Percentiles rank a stretch among this genome's conserved stretches.
phyloP scores from a whole-genome alignment of 192 early-diverging fungal species.

The Podila clonocystis region DNA sequence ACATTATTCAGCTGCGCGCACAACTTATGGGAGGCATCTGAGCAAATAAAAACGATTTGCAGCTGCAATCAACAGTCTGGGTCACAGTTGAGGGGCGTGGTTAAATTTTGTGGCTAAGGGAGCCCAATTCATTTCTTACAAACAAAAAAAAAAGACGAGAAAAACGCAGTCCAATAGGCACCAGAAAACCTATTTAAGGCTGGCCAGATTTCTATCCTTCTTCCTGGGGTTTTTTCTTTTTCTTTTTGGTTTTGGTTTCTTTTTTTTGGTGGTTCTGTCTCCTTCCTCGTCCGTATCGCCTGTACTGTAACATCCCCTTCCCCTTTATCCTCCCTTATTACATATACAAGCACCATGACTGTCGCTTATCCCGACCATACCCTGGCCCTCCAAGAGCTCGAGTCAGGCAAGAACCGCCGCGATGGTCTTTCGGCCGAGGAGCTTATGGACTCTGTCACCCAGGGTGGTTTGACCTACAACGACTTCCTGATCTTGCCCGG shows the following conservation, averaged over 20 bases:
- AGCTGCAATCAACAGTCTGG: no score
- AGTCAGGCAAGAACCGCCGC: slow-evolving; percentile 44
- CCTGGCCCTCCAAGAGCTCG: slow-evolving; percentile 44
- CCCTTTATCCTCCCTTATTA: background rate
- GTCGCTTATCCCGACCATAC: slow-evolving; percentile 32
- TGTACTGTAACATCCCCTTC: background rate
- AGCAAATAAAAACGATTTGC: background rate
- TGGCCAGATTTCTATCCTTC: slow-evolving; percentile 1
- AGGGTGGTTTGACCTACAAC: slow-evolving; percentile 97
- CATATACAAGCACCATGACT: slow-evolving; percentile 24
- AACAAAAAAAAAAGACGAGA: background rate
- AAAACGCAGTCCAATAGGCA: background rate
- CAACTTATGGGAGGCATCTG: slow-evolving; percentile 30
- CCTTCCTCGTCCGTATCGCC: slow-evolving; percentile 8
- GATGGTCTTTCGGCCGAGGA: slow-evolving; percentile 90
- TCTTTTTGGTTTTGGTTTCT: slow-evolving; percentile 42
- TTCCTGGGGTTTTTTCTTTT: slow-evolving; percentile 52
- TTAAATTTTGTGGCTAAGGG: background rate
- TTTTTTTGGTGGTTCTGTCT: slow-evolving; percentile 38
- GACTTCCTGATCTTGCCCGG: slow-evolving; percentile 98
- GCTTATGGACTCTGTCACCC: slow-evolving; percentile 81
- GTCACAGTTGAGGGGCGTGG: background rate
- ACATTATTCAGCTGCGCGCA: slow-evolving; percentile 68
- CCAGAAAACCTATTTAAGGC: slow-evolving; percentile 1
- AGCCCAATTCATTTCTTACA: background rate